A percentile compares a stretch with the other conserved stretches of the same genome.
These are phyloP conservation scores for Crataegus laevigata DNA, from an alignment of 306 rosid species.

Conservation along the genomic window DNA sequence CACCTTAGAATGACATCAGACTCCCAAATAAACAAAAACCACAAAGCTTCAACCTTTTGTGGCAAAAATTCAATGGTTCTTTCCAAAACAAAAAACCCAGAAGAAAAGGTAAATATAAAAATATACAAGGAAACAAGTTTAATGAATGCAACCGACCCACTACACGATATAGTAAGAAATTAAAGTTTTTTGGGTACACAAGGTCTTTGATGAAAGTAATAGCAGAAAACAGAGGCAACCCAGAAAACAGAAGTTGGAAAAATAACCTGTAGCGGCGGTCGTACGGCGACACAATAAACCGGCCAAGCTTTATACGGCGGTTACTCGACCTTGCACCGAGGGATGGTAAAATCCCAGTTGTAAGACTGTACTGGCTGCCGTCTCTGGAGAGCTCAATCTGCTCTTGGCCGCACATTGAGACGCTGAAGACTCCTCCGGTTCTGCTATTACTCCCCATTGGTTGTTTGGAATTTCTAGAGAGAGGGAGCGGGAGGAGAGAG, in stretches of 20 bases:
- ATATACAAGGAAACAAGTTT: neutral
- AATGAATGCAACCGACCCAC: neutral
- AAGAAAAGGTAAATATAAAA: neutral
- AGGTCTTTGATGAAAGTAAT: neutral
- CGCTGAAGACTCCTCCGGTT: constrained; percentile 22
- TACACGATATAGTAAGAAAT: neutral
- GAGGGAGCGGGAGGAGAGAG: neutral
- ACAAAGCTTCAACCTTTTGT: neutral
- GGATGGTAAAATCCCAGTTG: constrained; percentile 72
- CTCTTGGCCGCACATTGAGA: constrained; percentile 46
- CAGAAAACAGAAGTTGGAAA: neutral
- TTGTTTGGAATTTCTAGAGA: neutral
- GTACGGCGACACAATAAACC: constrained; percentile 50
- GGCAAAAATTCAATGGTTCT: neutral
- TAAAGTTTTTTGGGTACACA: neutral
- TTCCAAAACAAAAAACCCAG: neutral
- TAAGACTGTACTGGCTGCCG: constrained; percentile 73
- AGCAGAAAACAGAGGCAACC: neutral
- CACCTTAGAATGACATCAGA: no score
- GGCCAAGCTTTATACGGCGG: constrained; percentile 45
- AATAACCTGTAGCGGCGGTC: constrained; percentile 73
- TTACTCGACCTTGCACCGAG: constrained; percentile 62
- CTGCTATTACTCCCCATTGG: constrained; percentile 13
- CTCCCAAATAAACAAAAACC: neutral
- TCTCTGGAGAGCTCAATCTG: constrained; percentile 71